Conservation (phyloP, 352 stramenopile species). For the Pythium apleroticum region DNA sequence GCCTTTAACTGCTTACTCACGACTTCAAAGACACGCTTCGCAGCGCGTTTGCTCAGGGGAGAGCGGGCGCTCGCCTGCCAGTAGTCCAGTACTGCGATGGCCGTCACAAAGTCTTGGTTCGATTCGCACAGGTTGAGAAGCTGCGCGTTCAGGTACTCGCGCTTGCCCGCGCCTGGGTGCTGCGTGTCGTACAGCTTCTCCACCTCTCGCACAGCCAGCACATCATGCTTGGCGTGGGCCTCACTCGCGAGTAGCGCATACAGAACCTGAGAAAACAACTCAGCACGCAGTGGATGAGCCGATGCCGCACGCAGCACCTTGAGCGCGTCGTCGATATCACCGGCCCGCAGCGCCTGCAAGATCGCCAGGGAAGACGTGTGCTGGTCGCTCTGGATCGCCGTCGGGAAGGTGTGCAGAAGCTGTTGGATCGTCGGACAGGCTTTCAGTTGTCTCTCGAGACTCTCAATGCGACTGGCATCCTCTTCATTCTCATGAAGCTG, state of each 20-base stretch:
- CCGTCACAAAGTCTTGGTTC: constrained; percentile 57
- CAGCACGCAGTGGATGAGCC: constrained; percentile 42
- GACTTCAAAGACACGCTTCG: constrained; percentile 58
- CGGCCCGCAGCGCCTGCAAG: constrained; percentile 44
- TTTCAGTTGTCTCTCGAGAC: constrained; percentile 32
- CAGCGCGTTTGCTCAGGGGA: constrained; percentile 45
- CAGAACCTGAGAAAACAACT: constrained; percentile 65
- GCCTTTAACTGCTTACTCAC: constrained; percentile 53
- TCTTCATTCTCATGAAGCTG: neutral
- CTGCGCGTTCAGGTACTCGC: constrained; percentile 46
- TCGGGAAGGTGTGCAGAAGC: constrained; percentile 53
- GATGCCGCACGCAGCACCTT: constrained; percentile 45
- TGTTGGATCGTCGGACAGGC: constrained; percentile 57
- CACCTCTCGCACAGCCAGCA: constrained; percentile 49
- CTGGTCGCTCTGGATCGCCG: constrained; percentile 50
- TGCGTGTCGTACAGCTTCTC: constrained; percentile 63
- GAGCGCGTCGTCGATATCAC: constrained; percentile 49
- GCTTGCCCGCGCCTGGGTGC: constrained; percentile 32
- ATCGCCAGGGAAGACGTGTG: constrained; percentile 52
- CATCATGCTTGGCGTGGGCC: constrained; percentile 28
- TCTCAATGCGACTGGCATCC: neutral
- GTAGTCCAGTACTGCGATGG: constrained; percentile 59
- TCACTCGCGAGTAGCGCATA: constrained; percentile 55
- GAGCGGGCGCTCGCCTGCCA: constrained; percentile 47
- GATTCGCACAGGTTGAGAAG: constrained; percentile 71